Evolutionary conservation across 2,329 filamentous ascomycete species (phyloP), one percentile per base, ranked within the genome.

Genomic region (Coniochaeta sp.): DNA sequence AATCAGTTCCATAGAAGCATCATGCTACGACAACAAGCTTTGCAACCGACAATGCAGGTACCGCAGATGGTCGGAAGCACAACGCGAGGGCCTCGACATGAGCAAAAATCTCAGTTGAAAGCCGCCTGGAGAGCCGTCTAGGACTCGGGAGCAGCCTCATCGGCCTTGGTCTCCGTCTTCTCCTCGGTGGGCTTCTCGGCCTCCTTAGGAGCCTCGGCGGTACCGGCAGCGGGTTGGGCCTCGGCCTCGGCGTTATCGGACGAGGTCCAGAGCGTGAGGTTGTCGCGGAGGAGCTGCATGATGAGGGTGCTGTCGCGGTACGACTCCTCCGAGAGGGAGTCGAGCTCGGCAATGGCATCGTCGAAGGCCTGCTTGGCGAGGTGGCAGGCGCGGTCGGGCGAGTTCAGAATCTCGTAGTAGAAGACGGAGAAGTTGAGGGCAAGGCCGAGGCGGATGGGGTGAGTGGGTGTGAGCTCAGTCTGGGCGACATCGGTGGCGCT

Each of bases 401-500:
- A 95, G 86, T 96, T 97, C 70, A 96, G 81, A 71, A 96, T 96
- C 83, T 96, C 94, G 76, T 96, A 96, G 85, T 96, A 96, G 82
- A 96, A 96, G 67, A 96, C 92, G 59, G 91, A 96, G 85, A 97
- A 96, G 87, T 96, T 97, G 64, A 97, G 85, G 62, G 92, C 92
- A 67, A 97, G 87, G 73, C 92, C 92, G 60, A 97, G 89, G 67
- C 92, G 91, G 78, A 97, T 97, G 65, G 92, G 92, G 82, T 97
- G 92, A 56, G 94, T 97, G 57, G 92, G 92, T 57, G 92, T 92
- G 64, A 97, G 86, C 76, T 97, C 92, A 61, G 89, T 96, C 81
- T 96, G 92, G 64, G 94, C 94, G 67, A 97, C 92, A 67, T 96
- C 92, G 78, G 92, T 97, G 64, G 92, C 92, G 75, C 89, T 95